phyloP scores from a whole-genome alignment of 1,139 yeast genomes.

The Suhomyces panamericanus region DNA sequence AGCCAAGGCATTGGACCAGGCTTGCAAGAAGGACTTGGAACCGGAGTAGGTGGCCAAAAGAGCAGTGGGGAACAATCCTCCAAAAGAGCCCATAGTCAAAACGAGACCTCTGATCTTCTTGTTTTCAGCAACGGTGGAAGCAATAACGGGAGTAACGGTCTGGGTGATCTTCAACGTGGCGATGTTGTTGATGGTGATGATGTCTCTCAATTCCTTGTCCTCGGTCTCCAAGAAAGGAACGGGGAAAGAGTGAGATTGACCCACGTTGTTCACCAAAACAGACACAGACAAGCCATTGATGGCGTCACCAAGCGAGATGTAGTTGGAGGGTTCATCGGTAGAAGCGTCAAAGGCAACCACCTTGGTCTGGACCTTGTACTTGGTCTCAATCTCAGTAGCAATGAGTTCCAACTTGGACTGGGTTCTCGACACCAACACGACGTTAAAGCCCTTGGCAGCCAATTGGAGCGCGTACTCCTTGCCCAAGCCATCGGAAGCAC shows the following conservation, averaged over 20 bases:
- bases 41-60: constrained; percentile 93
- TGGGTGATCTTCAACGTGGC: constrained; percentile 86
- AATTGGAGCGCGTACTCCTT: constrained; percentile 85
- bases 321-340: constrained; percentile 53
- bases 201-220: constrained; percentile 68
- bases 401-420: constrained; percentile 68
- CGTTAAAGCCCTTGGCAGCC: constrained; percentile 81
- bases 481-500: constrained; percentile 98
- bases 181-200: constrained; percentile 80
- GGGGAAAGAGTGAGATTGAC: constrained; percentile 92
- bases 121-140: constrained; percentile 47
- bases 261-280: constrained; percentile 86
- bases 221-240: constrained; percentile 86
- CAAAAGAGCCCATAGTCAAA: constrained; percentile 95
- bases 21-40: constrained; percentile 90
- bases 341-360: constrained; percentile 81
- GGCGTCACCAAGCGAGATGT: constrained; percentile 47
- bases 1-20: constrained; percentile 89
- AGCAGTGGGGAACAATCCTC: constrained; percentile 92
- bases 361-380: constrained; percentile 63
- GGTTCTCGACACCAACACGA: constrained; percentile 84
- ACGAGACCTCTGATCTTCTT: constrained; percentile 63
- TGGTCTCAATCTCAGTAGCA: constrained; percentile 61
- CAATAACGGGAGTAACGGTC: constrained; percentile 65
- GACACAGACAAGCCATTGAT: constrained; percentile 61